Evolutionary conservation across 2,329 filamentous ascomycete genomes (phyloP).

Genomic region (Penicillium sp.): DNA sequence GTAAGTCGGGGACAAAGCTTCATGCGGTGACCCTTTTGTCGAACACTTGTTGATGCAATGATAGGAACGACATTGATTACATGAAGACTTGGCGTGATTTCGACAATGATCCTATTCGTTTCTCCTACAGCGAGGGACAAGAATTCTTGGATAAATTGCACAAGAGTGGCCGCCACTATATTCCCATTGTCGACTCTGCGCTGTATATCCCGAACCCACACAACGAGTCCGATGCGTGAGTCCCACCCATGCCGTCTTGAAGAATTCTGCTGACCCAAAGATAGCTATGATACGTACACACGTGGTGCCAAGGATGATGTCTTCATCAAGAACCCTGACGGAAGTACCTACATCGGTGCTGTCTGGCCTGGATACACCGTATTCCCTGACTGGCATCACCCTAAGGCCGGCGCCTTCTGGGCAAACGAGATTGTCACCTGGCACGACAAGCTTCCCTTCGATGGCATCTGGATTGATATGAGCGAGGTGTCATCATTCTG

Average conservation of each 20-base stretch:
- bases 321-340: slow-evolving; percentile 56
- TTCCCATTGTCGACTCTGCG: slow-evolving; percentile 61
- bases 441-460: slow-evolving; percentile 54
- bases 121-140: slow-evolving; percentile 49
- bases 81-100: slow-evolving; percentile 63
- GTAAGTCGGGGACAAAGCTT: slow-evolving; percentile 19
- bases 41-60: background rate
- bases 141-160: slow-evolving; percentile 55
- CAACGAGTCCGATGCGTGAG: slow-evolving; percentile 65
- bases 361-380: slow-evolving; percentile 62
- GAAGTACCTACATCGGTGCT: slow-evolving; percentile 53
- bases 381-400: slow-evolving; percentile 60
- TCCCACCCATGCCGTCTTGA: slow-evolving; percentile 20
- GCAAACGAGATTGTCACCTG: slow-evolving; percentile 53
- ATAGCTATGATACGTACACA: slow-evolving; percentile 53
- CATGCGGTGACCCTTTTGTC: background rate
- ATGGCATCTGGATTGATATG: slow-evolving; percentile 62
- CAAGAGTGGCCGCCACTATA: slow-evolving; percentile 55
- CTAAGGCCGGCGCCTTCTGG: slow-evolving; percentile 61
- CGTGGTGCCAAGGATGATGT: slow-evolving; percentile 50
- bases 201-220: slow-evolving; percentile 71
- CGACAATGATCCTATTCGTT: slow-evolving; percentile 54
- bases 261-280: slow-evolving; percentile 18
- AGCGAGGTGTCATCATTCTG: slow-evolving; percentile 64
- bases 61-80: slow-evolving; percentile 51